phyloP scores from a whole-genome alignment of 768 basidiomycete species.

The Dentipellis fragilis region DNA sequence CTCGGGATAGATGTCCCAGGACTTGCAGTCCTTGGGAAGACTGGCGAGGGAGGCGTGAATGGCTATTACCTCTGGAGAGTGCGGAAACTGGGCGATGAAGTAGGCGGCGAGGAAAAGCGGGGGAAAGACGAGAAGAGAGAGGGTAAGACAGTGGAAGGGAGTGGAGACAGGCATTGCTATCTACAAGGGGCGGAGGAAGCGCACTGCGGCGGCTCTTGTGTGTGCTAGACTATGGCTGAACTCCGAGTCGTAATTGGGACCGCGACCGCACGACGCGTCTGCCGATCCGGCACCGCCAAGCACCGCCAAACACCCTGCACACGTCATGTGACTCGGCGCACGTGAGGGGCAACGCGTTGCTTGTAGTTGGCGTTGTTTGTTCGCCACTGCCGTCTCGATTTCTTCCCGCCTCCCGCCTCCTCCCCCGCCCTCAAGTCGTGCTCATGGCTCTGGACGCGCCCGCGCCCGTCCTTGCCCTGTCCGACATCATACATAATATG shows the following conservation, averaged over 20 bases:
- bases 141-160: slow-evolving; percentile 30
- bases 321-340: slow-evolving; percentile 22
- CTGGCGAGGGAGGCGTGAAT: slow-evolving; percentile 52
- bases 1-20: slow-evolving; percentile 68
- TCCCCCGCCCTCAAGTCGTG: slow-evolving; percentile 1
- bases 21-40: slow-evolving; percentile 41
- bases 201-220: neutral
- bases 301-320: slow-evolving; percentile 10
- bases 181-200: neutral
- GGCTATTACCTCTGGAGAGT: slow-evolving; percentile 38
- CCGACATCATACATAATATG: slow-evolving; percentile 45
- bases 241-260: neutral
- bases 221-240: neutral
- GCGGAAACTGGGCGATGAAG: slow-evolving; percentile 57
- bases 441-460: slow-evolving; percentile 26
- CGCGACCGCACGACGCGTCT: neutral
- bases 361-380: slow-evolving; percentile 22
- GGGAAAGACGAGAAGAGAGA: slow-evolving; percentile 49
- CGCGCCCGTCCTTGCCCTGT: slow-evolving; percentile 34
- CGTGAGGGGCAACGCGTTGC: slow-evolving; percentile 19
- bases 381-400: slow-evolving; percentile 11
- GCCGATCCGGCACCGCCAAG: neutral
- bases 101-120: slow-evolving; percentile 51
- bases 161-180: slow-evolving; percentile 17
- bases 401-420: neutral